A percentile compares a stretch with the other conserved stretches of the same genome.
Conservation (phyloP, 257 asterid genomes). For the Marsdenia floribunda region DNA sequence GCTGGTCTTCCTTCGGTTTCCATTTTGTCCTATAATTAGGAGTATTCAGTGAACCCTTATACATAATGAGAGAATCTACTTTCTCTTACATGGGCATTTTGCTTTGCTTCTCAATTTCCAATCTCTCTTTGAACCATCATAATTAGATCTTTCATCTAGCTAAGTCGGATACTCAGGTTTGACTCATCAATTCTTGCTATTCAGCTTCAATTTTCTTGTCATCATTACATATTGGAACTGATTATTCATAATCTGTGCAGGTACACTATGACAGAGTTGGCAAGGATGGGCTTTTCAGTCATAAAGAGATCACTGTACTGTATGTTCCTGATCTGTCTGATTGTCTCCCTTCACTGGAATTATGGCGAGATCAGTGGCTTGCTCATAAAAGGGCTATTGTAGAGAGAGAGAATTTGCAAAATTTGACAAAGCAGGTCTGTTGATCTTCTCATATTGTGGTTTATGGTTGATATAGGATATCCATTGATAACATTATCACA, state of each 20-base stretch:
- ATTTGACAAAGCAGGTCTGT: constrained; percentile 59
- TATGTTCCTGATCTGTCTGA: constrained; percentile 84
- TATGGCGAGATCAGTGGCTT: constrained; percentile 84
- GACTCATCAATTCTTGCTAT: not conserved
- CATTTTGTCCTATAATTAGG: not conserved
- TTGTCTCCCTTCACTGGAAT: constrained; percentile 80
- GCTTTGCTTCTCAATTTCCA: not conserved
- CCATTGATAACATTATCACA: too few relatives aligned
- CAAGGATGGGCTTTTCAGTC: constrained; percentile 81
- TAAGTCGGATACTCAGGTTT: not conserved
- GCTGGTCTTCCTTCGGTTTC: not conserved
- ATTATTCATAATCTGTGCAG: constrained; percentile 35
- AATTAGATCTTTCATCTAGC: not conserved
- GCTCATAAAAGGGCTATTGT: constrained; percentile 57
- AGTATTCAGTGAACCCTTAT: not conserved
- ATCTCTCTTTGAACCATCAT: not conserved
- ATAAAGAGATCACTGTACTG: constrained; percentile 81
- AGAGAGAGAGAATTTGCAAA: constrained; percentile 56
- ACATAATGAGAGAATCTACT: not conserved
- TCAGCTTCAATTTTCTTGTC: not conserved
- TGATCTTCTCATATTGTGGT: not conserved
- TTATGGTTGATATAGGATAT: too few relatives aligned
- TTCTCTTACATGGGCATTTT: not conserved
- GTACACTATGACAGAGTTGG: constrained; percentile 89
- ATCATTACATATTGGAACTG: constrained; percentile 8